Conservation (phyloP, 768 basidiomycete genomes). For the Atractiella rhizophila region DNA sequence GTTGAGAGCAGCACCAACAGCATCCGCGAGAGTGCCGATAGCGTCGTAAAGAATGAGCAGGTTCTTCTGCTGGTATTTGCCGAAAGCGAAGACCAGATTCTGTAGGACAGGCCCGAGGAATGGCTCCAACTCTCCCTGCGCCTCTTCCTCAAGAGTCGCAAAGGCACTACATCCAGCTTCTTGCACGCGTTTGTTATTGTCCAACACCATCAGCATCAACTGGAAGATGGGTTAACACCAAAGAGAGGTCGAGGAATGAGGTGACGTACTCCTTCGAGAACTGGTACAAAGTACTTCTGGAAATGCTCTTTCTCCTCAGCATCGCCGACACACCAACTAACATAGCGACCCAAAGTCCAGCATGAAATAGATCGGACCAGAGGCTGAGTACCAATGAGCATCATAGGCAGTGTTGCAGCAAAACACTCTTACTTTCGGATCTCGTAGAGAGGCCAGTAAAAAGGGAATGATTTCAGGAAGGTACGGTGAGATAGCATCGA, state of each 20-base stretch:
- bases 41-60: slow-evolving; percentile 95
- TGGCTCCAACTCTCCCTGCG: slow-evolving; percentile 62
- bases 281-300: slow-evolving; percentile 73
- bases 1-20: slow-evolving; percentile 69
- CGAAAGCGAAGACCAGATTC: slow-evolving; percentile 84
- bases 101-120: slow-evolving; percentile 84
- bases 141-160: slow-evolving; percentile 94
- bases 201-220: slow-evolving; percentile 90
- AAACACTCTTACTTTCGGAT: slow-evolving; percentile 45
- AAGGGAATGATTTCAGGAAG: slow-evolving; percentile 80
- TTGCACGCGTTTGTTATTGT: slow-evolving; percentile 96
- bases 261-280: slow-evolving; percentile 73
- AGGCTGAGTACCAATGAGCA: slow-evolving; percentile 30
- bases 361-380: slow-evolving; percentile 94
- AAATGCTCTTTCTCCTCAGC: slow-evolving; percentile 59
- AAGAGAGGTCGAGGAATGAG: not conserved
- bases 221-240: slow-evolving; percentile 19
- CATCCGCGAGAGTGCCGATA: slow-evolving; percentile 92
- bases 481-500: slow-evolving; percentile 83
- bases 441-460: slow-evolving; percentile 64
- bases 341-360: slow-evolving; percentile 97
- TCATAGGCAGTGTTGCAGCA: not conserved
- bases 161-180: slow-evolving; percentile 98
- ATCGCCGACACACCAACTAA: slow-evolving; percentile 57
- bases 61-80: slow-evolving; percentile 98